phyloP scores from a whole-genome alignment of 116 monocot genomes.

The Cymodocea nodosa region DNA sequence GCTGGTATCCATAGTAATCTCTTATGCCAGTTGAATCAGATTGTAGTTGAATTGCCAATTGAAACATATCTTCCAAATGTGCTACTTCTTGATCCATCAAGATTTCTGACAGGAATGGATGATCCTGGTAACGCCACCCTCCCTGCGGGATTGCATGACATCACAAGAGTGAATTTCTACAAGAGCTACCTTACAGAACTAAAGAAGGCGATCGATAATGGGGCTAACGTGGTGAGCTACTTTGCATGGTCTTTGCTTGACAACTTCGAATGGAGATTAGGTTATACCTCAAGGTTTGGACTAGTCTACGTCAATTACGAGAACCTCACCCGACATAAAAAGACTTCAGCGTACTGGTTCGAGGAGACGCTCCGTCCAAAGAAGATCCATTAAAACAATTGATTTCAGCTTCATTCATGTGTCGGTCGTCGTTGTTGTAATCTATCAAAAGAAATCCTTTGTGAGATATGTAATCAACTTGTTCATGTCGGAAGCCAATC shows the following conservation, averaged over 20 bases:
- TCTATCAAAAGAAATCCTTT: too few species aligned
- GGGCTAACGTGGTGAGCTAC: constrained; percentile 72
- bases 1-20: too few species aligned
- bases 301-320: constrained; percentile 46
- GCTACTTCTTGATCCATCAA: not conserved
- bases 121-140: constrained; percentile 83
- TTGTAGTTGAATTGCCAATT: too few species aligned
- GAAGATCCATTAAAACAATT: constrained; percentile 14
- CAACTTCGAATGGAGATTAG: constrained; percentile 56
- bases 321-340: constrained; percentile 33
- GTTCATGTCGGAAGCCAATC: too few species aligned
- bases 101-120: constrained; percentile 62
- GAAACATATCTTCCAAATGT: not conserved
- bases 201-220: constrained; percentile 75
- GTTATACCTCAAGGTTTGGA: constrained; percentile 46
- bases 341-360: constrained; percentile 58
- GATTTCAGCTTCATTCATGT: not conserved
- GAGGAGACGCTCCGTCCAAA: constrained; percentile 24
- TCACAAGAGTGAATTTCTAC: constrained; percentile 60
- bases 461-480: too few species aligned
- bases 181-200: constrained; percentile 64
- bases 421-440: not conserved
- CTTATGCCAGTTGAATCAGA: too few species aligned
- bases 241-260: constrained; percentile 95
- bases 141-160: constrained; percentile 36